phyloP scores from a whole-genome alignment of 2,329 filamentous ascomycete species.

The Microthyrium microscopicum region DNA sequence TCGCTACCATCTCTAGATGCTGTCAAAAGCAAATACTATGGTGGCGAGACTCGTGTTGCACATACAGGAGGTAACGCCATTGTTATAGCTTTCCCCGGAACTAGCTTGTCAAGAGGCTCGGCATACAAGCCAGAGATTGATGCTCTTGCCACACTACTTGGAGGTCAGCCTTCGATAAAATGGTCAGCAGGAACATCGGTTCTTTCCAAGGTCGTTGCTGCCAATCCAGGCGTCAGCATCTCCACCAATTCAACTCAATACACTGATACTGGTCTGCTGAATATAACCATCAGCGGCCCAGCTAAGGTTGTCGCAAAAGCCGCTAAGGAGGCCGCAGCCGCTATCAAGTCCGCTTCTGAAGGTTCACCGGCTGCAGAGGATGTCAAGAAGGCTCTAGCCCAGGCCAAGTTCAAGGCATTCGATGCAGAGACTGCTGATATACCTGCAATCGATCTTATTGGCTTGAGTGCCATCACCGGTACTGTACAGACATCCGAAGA shows the following conservation, averaged over 20 bases:
- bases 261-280: conserved; percentile 84
- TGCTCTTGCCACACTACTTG: conserved; percentile 76
- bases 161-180: conserved; percentile 83
- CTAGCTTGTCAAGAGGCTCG: conserved; percentile 52
- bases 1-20: conserved; percentile 39
- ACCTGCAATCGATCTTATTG: conserved; percentile 65
- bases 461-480: conserved; percentile 65
- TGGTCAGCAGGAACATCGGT: conserved; percentile 90
- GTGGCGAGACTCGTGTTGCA: conserved; percentile 81
- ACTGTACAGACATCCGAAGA: conserved; percentile 69
- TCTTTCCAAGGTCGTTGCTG: conserved; percentile 60
- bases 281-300: conserved; percentile 63
- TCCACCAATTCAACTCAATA: conserved; percentile 67
- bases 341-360: conserved; percentile 63
- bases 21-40: conserved; percentile 68
- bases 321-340: conserved; percentile 61
- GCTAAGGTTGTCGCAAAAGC: conserved; percentile 57
- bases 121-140: conserved; percentile 79
- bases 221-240: conserved; percentile 48
- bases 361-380: conserved; percentile 69
- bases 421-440: conserved; percentile 65
- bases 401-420: conserved; percentile 83
- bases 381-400: conserved; percentile 76
- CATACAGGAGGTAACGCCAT: conserved; percentile 64
- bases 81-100: conserved; percentile 85